Evolutionary conservation across 2,329 filamentous ascomycete species (phyloP), one percentile per base, ranked within the genome.

Genomic region (Calonectria pseudoreteaudii): DNA sequence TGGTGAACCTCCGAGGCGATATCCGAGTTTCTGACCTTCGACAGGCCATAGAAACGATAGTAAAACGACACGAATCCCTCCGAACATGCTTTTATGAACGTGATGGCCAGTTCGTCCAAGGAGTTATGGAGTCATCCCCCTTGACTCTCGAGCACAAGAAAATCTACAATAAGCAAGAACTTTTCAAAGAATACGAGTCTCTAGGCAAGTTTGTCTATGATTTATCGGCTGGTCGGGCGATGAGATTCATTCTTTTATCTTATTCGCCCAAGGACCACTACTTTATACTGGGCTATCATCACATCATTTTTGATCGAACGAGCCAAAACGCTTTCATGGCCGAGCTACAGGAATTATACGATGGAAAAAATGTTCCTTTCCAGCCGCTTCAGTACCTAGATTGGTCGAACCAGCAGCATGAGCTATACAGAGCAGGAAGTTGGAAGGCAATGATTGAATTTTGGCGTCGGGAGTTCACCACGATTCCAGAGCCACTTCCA

Each of bases 211-310:
- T 47, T 16, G 28, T 47, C 3, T 65, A 47, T 34, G 60, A 65
- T 34, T 18, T 65, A n/a, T 44, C 60, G 6, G 10, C 16, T 16
- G 60, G 60, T 23, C 26, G 34, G 18, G 41, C 38, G 3, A 65
- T 65, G 38, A 41, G 60, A 34, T 49, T 65, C 28, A 65, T 65
- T 49, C 60, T 65, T 31, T 65, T 65, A 23, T 65, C 60, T 28
- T 65, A 65, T 16, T 47, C 60, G 2, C 41, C 60, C 23, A 65
- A 30, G 18, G 60, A 65, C 28, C 60, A 65, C 23, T 65, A 65
- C 41, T 49, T 65, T 49, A 13, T 65, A 8, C 38, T 65, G 16
- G 60, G 60, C 9, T 65, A 65, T 18, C 60, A 65, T 26, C 60
- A 65, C 28, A 65, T 65, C 18, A 65, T 65, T 34, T 49, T 65